Base-by-base conservation (phyloP, 1,284 basidiomycete genomes). In the Austropuccinia psidii region DNA sequence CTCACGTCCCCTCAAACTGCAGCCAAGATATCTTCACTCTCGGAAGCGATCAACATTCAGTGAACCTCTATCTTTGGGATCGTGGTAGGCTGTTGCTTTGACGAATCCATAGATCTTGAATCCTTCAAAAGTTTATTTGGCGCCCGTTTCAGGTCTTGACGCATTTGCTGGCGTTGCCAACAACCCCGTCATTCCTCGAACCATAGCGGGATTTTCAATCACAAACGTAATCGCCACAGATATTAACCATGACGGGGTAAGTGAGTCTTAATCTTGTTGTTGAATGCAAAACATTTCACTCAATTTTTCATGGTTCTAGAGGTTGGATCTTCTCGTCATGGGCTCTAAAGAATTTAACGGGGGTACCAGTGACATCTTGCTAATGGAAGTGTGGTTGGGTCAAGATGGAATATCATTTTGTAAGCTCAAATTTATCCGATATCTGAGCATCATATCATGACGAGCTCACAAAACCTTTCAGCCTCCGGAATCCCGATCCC, bases 1-100 rank as follows among this genome's bases (percentile, higher is more conserved):
- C 33, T 43, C n/a, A 17, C 5, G 35, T 24, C 15, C 13, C 49
- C n/a, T 47, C 50, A 75, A 33, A 9, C 21, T 35, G 6, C 77
- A 93, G 91, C 79, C 81, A 92, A 75, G 95, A 98, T 81, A 83
- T 93, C 3, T 84, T 98, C 70, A 84, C 87, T 11, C 83, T 98
- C 31, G 87, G 84, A 57, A 80, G 85, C 9, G 88, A 90, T 81
- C 88, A 89, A 76, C 87, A 87, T 76, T 87, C 87, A 0, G 78
- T 97, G 13, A 84, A 86, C 0, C 83, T 94, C 7, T 88, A 90
- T 80, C 81, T 88, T 21, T 98, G 95, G 95, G 85, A 89, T 79
- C 90, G 93, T 78, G 85, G 92, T 91, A 76, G 77, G 84, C 79
- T 66, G 49, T 57, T 29, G 24, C 41, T 41, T 15, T 61, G 6